Base-by-base conservation (phyloP, 139 green algal species). In the Picochlorum sp. region DNA sequence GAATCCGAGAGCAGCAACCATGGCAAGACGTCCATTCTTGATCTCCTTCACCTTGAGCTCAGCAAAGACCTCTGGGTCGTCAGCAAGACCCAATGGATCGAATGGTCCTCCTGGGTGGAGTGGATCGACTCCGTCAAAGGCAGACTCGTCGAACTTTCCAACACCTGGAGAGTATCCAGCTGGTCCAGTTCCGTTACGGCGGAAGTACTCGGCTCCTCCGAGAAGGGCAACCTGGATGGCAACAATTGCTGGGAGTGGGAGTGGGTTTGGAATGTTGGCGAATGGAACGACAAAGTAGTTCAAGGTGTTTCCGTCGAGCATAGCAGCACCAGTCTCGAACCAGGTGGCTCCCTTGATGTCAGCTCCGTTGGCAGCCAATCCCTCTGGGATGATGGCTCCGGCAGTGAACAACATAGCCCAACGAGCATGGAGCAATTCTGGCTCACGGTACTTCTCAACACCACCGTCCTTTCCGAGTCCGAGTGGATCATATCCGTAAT, bases 31-130 rank as follows among this genome's bases (percentile, higher is more conserved):
- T 55, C 90, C 90, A 79, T 97, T 96, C 84, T 97, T 97, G 83
- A 97, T 96, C 81, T 98, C 92, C 86, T 95, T 97, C 11, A 98
- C 90, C 82, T 96, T 93, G 24, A 96, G 84, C 84, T 96, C 86
- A 52, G 78, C 75, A 34, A 97, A 86, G 30, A 87, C 81, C 78
- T 95, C 88, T 14, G 91, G 86, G 81, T 98, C 87, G 65, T 95
- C 86, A 57, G 87, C 78, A 74, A 97, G 81, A 54, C 86, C 88
- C 56, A 99, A 86, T 60, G 90, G 92, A 81, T 99, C 94, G 74
- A 99, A 98, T 60, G 86, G 86, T 52, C 88, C 92, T 66, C 92
- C 91, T 51, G 92, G 92, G 87, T 98, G 91, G 34, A 97, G 73
- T 58, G 62, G 71, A 86, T 98, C 92, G 58, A 96, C 73, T 67